Evolutionary conservation across 1,284 basidiomycete species (phyloP).

Genomic region (Ganoderma lingzhi): DNA sequence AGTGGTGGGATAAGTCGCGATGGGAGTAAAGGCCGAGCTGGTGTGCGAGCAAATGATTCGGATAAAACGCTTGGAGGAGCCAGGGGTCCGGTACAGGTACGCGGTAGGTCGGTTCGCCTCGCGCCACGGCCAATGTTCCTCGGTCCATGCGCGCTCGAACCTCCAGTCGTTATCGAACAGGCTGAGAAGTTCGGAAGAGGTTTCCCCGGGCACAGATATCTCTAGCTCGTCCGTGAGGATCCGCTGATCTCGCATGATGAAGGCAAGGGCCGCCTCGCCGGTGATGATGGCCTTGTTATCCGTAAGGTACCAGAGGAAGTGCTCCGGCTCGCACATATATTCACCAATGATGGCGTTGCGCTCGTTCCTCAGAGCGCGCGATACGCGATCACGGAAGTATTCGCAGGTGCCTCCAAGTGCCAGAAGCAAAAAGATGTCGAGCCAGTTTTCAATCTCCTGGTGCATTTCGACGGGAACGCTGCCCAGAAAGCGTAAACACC

Average conservation of each 20-base stretch:
- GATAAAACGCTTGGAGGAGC: not conserved
- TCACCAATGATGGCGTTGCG: not conserved
- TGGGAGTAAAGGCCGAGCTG: not conserved
- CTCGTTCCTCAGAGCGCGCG: not conserved
- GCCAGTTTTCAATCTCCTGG: not conserved
- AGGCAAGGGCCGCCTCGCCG: not conserved
- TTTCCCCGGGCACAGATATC: not conserved
- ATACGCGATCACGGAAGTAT: not conserved
- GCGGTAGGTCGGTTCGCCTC: not conserved
- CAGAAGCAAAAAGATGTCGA: not conserved
- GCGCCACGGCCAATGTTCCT: not conserved
- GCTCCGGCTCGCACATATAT: not conserved
- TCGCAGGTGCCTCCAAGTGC: not conserved
- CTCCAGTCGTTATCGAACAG: not conserved
- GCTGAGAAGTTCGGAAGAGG: not conserved
- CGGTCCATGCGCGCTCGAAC: not conserved
- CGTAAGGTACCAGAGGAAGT: not conserved
- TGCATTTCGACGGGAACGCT: too few species aligned
- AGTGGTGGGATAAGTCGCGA: not conserved
- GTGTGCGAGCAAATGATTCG: not conserved
- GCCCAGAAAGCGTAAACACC: too few species aligned
- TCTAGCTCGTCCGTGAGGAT: not conserved
- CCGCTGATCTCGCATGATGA: not conserved
- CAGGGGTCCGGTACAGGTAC: not conserved
- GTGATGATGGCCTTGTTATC: not conserved